Conservation (phyloP, 441 rosid genomes). For the Lepidium campestre region DNA sequence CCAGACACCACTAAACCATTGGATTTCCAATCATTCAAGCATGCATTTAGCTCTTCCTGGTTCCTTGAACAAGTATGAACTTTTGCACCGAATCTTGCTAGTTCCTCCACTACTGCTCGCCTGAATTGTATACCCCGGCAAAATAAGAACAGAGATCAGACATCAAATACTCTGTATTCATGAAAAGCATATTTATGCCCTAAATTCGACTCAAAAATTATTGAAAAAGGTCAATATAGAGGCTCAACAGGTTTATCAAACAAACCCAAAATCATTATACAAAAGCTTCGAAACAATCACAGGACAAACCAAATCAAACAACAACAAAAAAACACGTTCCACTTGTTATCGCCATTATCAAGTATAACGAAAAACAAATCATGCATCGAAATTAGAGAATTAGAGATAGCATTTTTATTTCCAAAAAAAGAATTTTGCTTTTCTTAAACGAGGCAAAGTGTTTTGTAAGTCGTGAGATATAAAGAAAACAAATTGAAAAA, state of each 20-base stretch:
- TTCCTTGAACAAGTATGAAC: constrained; percentile 68
- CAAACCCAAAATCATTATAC: not conserved
- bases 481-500: not conserved
- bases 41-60: constrained; percentile 38
- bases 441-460: too few relatives aligned
- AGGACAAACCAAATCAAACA: not conserved
- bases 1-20: constrained; percentile 52
- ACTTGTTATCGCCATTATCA: not conserved
- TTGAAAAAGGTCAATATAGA: not conserved
- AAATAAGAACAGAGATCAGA: not conserved
- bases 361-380: not conserved
- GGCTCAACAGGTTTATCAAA: not conserved
- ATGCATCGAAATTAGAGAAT: not conserved
- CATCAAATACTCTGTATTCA: not conserved
- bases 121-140: constrained; percentile 13
- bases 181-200: not conserved
- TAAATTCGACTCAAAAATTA: not conserved
- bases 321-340: not conserved
- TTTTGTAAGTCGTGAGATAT: not conserved
- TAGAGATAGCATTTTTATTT: too few relatives aligned
- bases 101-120: constrained; percentile 53
- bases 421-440: too few relatives aligned
- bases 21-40: constrained; percentile 46
- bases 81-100: constrained; percentile 49
- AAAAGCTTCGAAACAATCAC: not conserved